These are phyloP conservation scores for Dinochytrium kinnereticum DNA, from an alignment of 371 early-diverging fungal genomes.

Conservation along the genomic window DNA sequence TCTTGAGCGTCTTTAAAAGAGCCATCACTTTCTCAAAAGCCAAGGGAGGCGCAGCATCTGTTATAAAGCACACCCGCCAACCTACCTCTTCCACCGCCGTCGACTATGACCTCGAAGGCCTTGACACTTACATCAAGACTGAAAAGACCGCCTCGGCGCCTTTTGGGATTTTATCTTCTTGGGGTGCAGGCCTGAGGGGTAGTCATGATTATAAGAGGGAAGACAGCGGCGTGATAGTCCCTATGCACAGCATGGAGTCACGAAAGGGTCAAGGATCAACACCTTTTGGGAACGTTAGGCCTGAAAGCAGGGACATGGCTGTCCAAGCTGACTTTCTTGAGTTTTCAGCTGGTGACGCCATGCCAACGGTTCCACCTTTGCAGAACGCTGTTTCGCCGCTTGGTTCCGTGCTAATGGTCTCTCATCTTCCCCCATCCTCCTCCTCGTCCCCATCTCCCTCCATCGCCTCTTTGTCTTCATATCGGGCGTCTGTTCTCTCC, in stretches of 20 bases:
- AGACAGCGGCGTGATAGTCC: neutral
- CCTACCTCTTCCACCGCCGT: too few relatives aligned
- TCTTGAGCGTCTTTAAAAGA: too few relatives aligned
- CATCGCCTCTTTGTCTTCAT: neutral
- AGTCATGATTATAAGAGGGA: neutral
- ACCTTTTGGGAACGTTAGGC: too few relatives aligned
- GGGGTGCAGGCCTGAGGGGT: too few relatives aligned
- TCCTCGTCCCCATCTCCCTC: neutral
- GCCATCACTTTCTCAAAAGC: too few relatives aligned
- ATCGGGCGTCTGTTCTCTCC: neutral
- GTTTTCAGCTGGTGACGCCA: too few relatives aligned
- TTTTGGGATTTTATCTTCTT: neutral
- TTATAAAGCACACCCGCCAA: too few relatives aligned
- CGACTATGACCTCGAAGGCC: slow-evolving; percentile 6
- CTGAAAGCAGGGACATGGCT: neutral
- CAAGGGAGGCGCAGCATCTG: too few relatives aligned
- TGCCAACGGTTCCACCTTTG: neutral
- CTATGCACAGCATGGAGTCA: neutral
- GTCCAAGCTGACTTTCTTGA: neutral
- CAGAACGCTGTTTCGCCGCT: neutral
- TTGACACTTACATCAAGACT: slow-evolving; percentile 1
- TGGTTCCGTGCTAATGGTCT: slow-evolving; percentile 4
- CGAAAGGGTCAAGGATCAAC: too few relatives aligned
- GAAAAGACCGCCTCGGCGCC: neutral
- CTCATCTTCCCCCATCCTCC: slow-evolving; percentile 1